phyloP scores from a whole-genome alignment of 2,329 filamentous ascomycete genomes.

The Fusarium fujikuroi region DNA sequence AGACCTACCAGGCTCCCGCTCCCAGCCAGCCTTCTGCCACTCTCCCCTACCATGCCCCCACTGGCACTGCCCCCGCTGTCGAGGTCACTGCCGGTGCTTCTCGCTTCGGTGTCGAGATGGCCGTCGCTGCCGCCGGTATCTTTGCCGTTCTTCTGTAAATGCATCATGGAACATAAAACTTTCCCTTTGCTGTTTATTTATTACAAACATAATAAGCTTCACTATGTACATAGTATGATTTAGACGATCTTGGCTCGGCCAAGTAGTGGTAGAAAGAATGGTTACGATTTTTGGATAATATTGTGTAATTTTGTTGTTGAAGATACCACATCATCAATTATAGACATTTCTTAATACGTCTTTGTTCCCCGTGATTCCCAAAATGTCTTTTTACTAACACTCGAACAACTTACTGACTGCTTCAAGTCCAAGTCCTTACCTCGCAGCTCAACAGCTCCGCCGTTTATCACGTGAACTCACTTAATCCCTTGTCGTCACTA shows the following conservation, averaged over 20 bases:
- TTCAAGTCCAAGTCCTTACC: not conserved
- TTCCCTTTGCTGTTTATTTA: constrained; percentile 38
- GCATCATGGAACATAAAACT: constrained; percentile 26
- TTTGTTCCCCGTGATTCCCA: not conserved
- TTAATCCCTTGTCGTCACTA: not conserved
- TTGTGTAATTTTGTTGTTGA: constrained; percentile 12
- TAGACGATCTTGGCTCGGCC: constrained; percentile 41
- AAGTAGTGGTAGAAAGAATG: constrained; percentile 40
- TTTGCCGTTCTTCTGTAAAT: constrained; percentile 50
- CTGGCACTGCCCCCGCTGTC: constrained; percentile 34
- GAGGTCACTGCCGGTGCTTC: constrained; percentile 47
- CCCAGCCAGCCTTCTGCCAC: constrained; percentile 38
- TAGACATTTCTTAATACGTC: not conserved
- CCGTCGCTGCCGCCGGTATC: constrained; percentile 48
- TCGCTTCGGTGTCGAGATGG: constrained; percentile 46
- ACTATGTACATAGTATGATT: constrained; percentile 46
- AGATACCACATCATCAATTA: constrained; percentile 26
- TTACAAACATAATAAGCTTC: constrained; percentile 44
- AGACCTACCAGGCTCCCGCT: constrained; percentile 18
- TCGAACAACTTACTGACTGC: not conserved
- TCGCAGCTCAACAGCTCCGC: not conserved
- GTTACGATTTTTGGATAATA: constrained; percentile 40
- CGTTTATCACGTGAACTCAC: not conserved
- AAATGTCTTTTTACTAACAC: accelerated
- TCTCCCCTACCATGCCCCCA: constrained; percentile 30